These are phyloP conservation scores for Colletotrichum destructivum DNA, from an alignment of 2,329 filamentous ascomycete genomes.

Conservation along the genomic window DNA sequence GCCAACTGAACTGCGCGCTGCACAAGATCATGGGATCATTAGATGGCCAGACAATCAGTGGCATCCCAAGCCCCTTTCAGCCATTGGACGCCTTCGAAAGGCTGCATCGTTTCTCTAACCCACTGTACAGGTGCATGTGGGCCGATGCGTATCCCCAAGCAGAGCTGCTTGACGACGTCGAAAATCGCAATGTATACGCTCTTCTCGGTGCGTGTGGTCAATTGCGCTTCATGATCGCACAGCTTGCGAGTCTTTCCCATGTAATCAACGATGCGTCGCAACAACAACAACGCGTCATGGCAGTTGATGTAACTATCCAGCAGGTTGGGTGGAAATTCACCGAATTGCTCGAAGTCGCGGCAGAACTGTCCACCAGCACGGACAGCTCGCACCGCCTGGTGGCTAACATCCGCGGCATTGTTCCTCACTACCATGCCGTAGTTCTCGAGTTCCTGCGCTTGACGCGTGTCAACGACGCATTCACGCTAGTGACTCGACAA, in stretches of 20 bases:
- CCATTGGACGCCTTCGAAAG: slow-evolving; percentile 46
- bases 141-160: slow-evolving; percentile 52
- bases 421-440: slow-evolving; percentile 54
- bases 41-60: not conserved
- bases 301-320: slow-evolving; percentile 45
- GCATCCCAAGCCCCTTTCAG: slow-evolving; percentile 24
- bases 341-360: slow-evolving; percentile 48
- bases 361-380: slow-evolving; percentile 45
- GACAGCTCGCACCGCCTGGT: slow-evolving; percentile 50
- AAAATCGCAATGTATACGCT: slow-evolving; percentile 53
- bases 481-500: slow-evolving; percentile 36
- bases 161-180: slow-evolving; percentile 54
- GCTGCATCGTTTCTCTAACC: slow-evolving; percentile 52
- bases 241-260: slow-evolving; percentile 45
- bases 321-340: slow-evolving; percentile 45
- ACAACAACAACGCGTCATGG: slow-evolving; percentile 39
- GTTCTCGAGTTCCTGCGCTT: slow-evolving; percentile 50
- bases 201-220: slow-evolving; percentile 50
- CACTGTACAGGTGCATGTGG: slow-evolving; percentile 53
- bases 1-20: slow-evolving; percentile 50
- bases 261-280: slow-evolving; percentile 44
- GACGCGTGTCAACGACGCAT: slow-evolving; percentile 34
- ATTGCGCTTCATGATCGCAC: slow-evolving; percentile 52
- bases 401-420: slow-evolving; percentile 53
- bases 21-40: slow-evolving; percentile 41